A percentile compares a stretch with the other conserved stretches of the same genome.
phyloP scores from a whole-genome alignment of 345 rosid species.

The Orychophragmus violaceus region DNA sequence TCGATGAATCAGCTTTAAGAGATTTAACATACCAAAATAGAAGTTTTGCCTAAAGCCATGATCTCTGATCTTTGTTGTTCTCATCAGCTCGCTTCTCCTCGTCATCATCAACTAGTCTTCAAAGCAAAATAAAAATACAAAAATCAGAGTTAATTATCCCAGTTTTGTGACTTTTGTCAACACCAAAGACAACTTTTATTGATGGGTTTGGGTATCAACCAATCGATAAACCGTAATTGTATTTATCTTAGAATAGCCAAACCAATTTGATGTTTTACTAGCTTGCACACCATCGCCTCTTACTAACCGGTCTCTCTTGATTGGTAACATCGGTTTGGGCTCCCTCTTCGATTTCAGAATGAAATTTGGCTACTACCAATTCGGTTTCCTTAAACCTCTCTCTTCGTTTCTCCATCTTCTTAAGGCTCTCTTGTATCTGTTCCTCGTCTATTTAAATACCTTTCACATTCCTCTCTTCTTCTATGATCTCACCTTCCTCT shows the following conservation, averaged over 20 bases:
- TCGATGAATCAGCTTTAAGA: too few species aligned
- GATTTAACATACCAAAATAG: too few species aligned
- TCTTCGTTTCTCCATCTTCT: slow-evolving; percentile 63
- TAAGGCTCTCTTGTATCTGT: slow-evolving; percentile 40
- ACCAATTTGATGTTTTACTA: neutral
- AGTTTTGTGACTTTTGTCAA: too few species aligned
- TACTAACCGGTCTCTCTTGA: slow-evolving; percentile 42
- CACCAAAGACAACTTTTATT: too few species aligned
- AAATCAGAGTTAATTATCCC: too few species aligned
- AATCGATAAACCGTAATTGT: too few species aligned
- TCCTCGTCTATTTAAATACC: slow-evolving; percentile 29
- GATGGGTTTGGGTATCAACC: too few species aligned
- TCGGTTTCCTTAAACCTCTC: slow-evolving; percentile 50
- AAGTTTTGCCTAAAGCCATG: too few species aligned
- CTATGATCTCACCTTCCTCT: slow-evolving; percentile 57
- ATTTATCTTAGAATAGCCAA: neutral
- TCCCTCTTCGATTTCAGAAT: slow-evolving; percentile 18
- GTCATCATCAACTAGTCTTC: too few species aligned
- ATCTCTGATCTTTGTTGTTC: too few species aligned
- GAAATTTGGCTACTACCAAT: slow-evolving; percentile 18
- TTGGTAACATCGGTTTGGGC: slow-evolving; percentile 26
- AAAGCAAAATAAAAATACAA: too few species aligned
- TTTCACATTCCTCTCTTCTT: slow-evolving; percentile 23
- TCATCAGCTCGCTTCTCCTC: too few species aligned
- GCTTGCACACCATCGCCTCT: slow-evolving; percentile 55